Percentiles rank a stretch among this genome's conserved stretches.
These are phyloP conservation scores for Colletotrichum sp. DNA, from an alignment of 2,329 filamentous ascomycete species.

Conservation along the genomic window DNA sequence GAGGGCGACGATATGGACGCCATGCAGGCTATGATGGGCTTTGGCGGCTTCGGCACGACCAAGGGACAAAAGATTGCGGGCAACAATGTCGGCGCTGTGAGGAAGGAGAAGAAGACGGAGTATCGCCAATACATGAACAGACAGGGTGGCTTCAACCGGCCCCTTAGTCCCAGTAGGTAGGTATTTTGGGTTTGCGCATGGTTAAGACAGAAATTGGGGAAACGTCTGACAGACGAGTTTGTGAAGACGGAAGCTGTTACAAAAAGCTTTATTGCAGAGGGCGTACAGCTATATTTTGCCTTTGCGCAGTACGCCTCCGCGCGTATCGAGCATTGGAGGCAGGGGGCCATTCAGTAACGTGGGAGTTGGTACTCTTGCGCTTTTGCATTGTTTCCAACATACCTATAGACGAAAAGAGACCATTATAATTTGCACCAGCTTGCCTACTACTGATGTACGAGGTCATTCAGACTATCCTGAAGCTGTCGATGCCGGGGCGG, in stretches of 20 bases:
- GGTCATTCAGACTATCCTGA: background rate
- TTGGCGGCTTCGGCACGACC: slow-evolving; percentile 83
- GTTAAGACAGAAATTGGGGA: background rate
- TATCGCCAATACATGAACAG: slow-evolving; percentile 98
- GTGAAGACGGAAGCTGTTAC: background rate
- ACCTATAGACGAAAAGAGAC: background rate
- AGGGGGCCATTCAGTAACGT: background rate
- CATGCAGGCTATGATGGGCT: slow-evolving; percentile 91
- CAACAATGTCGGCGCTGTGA: slow-evolving; percentile 81
- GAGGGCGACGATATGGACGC: slow-evolving; percentile 72
- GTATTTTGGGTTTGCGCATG: background rate
- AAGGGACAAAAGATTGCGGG: slow-evolving; percentile 89
- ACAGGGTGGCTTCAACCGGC: slow-evolving; percentile 80
- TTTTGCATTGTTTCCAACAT: background rate
- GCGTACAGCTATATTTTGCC: background rate
- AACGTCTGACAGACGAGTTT: background rate
- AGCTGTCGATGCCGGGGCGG: slow-evolving; percentile 11
- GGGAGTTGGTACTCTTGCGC: background rate
- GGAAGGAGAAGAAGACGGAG: slow-evolving; percentile 92
- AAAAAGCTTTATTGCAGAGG: background rate
- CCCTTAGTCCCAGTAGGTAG: slow-evolving; percentile 64
- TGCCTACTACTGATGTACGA: background rate
- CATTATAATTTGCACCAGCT: background rate
- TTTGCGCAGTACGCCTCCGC: background rate
- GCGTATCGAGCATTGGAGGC: background rate